Base-by-base conservation (phyloP, 495 filamentous ascomycete species). In the Trichoderma erinaceum region DNA sequence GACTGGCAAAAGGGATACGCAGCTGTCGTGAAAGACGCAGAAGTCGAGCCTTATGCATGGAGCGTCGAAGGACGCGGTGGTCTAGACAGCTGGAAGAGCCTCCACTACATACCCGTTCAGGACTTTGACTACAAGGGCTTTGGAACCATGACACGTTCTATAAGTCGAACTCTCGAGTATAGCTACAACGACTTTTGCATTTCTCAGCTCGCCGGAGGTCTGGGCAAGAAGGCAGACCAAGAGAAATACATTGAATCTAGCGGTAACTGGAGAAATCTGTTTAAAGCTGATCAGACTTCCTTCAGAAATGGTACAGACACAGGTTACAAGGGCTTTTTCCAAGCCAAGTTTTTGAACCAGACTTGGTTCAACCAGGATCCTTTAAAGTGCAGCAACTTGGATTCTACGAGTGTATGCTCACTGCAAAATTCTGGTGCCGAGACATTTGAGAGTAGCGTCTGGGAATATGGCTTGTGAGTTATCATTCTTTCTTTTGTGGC, bases 161-260 rank as follows among this genome's bases (percentile, higher is more conserved):
- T 93, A 27, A 90, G 88, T 0, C 79, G 90, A 11, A 92, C 89
- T 0, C 82, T 92, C 0, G 90, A 92, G 72, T 92, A 93, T 76
- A 83, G 86, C 7, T 92, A 92, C 73, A 88, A 92, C 69, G 90
- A 93, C 74, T 93, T 89, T 71, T 87, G 84, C 68, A 89, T 92
- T 68, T 78, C 89, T 1, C 81, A 87, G 68, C 84, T 92, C 72
- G 88, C 85, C 3, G 75, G 82, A 23, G 77, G 75, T 0, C 76
- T 90, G 58, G 85, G 83, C 3, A 83, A 86, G 38, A 68, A 75
- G 0, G 72, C 68, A 10, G 87, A 90, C 68, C 78, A 79, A 18
- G 82, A 87, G 50, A 90, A 89, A 73, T 91, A 91, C 68, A 75
- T 83, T 5, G 73, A 75, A 23, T 83, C 88, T 0, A 86, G 87